Evolutionary conservation across 2,329 filamentous ascomycete genomes (phyloP).

Genomic region (Phaeosphaeria sp.): DNA sequence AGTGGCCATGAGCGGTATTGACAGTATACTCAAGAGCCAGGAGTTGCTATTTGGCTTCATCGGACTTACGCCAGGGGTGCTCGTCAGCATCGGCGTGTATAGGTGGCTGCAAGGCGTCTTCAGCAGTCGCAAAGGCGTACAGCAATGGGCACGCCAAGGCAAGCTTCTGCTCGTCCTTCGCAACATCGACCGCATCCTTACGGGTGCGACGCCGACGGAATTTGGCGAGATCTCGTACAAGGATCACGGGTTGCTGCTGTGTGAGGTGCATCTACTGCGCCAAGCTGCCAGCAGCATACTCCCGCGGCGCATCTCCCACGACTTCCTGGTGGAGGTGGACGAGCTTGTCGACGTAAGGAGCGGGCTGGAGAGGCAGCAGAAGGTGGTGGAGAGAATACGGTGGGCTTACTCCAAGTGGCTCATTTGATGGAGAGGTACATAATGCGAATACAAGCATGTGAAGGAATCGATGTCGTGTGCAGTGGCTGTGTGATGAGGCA

Average conservation of each 20-base stretch:
- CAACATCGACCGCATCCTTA: conserved; percentile 79
- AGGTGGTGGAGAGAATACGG: conserved; percentile 80
- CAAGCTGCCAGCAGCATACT: conserved; percentile 71
- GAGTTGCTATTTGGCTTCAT: conserved; percentile 98
- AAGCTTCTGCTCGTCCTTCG: conserved; percentile 79
- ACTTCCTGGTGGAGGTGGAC: conserved; percentile 87
- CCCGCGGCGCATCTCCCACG: conserved; percentile 76
- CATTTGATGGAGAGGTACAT: conserved; percentile 24
- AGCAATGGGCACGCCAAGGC: conserved; percentile 69
- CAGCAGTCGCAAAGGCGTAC: conserved; percentile 73
- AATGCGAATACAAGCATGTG: background rate
- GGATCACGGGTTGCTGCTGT: conserved; percentile 88
- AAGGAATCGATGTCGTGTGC: background rate
- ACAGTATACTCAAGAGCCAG: conserved; percentile 92
- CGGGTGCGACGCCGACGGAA: conserved; percentile 63
- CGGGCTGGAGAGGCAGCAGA: conserved; percentile 78
- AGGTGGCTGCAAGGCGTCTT: conserved; percentile 75
- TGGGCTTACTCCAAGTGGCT: conserved; percentile 89
- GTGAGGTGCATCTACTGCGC: conserved; percentile 85
- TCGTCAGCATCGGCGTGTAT: conserved; percentile 78
- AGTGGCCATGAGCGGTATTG: conserved; percentile 93
- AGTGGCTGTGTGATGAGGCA: background rate
- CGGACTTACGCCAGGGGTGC: conserved; percentile 88
- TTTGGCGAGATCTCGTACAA: conserved; percentile 85
- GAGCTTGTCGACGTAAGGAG: conserved; percentile 82